Conservation (phyloP, 2,329 filamentous ascomycete species). For the Fusarium irregulare region DNA sequence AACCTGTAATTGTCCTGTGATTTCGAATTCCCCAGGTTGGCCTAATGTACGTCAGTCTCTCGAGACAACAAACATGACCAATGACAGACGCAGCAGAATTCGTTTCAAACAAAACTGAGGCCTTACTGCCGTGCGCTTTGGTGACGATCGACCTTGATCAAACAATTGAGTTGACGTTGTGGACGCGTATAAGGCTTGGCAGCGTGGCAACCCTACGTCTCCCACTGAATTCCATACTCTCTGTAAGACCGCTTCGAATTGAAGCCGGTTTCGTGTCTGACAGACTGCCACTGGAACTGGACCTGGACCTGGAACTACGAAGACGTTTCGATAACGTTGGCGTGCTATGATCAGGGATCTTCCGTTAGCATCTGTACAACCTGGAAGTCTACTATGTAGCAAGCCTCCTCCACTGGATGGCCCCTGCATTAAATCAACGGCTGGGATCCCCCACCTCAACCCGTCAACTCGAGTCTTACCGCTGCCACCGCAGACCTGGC, state of each 20-base stretch:
- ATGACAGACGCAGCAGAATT: not conserved
- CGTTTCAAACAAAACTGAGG: constrained; percentile 30
- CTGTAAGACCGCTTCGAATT: constrained; percentile 18
- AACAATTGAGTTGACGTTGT: constrained; percentile 10
- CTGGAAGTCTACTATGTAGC: not conserved
- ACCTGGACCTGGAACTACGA: not conserved
- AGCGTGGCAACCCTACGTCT: constrained; percentile 23
- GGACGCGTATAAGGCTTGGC: constrained; percentile 14
- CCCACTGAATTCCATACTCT: not conserved
- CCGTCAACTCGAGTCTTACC: constrained; percentile 33
- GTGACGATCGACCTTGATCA: constrained; percentile 24
- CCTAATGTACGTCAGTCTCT: not conserved
- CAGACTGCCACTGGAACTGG: constrained; percentile 14
- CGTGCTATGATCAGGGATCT: constrained; percentile 36
- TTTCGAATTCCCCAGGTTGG: not conserved
- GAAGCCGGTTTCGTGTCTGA: constrained; percentile 22
- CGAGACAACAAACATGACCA: not conserved
- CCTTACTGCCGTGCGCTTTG: constrained; percentile 10
- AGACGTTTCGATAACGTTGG: constrained; percentile 24
- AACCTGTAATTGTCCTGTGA: not conserved
- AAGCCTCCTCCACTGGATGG: constrained; percentile 30
- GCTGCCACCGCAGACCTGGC: constrained; percentile 41
- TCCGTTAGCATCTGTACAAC: not conserved
- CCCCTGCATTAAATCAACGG: constrained; percentile 44
- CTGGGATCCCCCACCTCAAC: constrained; percentile 36